Base-by-base conservation (phyloP, 768 basidiomycete species). In the Pleurotus giganteus region DNA sequence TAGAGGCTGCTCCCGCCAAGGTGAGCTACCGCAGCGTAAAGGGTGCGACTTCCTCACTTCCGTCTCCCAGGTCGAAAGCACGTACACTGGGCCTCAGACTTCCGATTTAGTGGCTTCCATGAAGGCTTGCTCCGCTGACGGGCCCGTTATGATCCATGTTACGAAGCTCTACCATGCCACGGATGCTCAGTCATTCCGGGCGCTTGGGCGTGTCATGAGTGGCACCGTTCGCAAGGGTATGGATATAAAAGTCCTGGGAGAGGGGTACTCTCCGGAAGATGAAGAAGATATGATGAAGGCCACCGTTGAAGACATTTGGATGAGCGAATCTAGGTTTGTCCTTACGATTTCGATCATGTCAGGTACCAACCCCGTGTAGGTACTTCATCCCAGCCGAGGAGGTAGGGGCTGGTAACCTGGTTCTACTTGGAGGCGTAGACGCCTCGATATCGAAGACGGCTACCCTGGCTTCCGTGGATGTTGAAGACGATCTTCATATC, bases 191-290 rank as follows among this genome's bases (percentile, higher is more conserved):
- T 92, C 91, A 29, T 99, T 99, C 81, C 80, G 97, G 51, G 93
- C 97, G 5, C 98, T 95, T 65, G 97, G 96, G 32, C 84, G 97
- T 57, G 86, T 99, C 15, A 77, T 98, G 69, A 94, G 92, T 61
- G 97, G 97, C 17, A 97, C 95, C 0, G 71, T 98, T 21, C 77
- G 79, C 62, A 89, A 88, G 61, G 94, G 94, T 11, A 80, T 83
- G 78, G 77, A 85, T 29, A 78, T 99, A 59, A 98, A 97, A 74
- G 95, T 98, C n/a, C 77, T 99, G 5, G 97, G 97, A 54, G 97
- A 98, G 68, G 94, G 94, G 0, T 99, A 95, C 69, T 96, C 94
- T 12, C 91, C 92, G n/a, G 96, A 98, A 64, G 97, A 99, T 60
- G 96, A 98, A 73, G 97, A 99, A 71, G 97, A 99, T 65, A 96